Evolutionary conservation across 495 filamentous ascomycete genomes (phyloP), one percentile per base, ranked within the genome.

Genomic region (Amphirosellinia nigrospora): DNA sequence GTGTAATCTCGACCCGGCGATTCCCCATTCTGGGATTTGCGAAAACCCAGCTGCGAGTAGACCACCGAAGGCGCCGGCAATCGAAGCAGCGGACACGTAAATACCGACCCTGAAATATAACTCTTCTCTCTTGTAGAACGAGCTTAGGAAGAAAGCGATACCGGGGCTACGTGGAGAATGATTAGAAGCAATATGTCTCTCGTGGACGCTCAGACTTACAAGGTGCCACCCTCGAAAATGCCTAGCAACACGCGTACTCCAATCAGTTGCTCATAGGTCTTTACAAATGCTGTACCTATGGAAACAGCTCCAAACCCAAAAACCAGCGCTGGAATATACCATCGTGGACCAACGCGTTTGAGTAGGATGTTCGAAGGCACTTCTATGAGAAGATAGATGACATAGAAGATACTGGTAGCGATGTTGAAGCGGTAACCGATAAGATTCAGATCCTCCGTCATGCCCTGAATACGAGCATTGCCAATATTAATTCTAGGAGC

Each of bases 361-460:
- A 92, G 79, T 9, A 91, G 67, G 61, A 92, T 81, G 67, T 93
- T 92, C 70, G 84, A 87, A 3, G 89, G 89, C 11, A 91, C 83
- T 72, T 92, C 89, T 64, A 92, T 86, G 13, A 87, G 77, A 5
- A 87, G 79, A 73, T 93, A 94, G 41, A 90, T 83, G 73, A 94
- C 89, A 78, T 92, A 93, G 74, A 88, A 87, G 50, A 85, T 82
- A 70, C 83, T 86, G 32, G 89, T 86, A 2, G 85, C 81, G 82
- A 86, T 86, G 75, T 89, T 89, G 74, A 89, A 89, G 19, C 82
- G 79, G 55, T 83, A 72, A 39, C 84, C 83, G 36, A 71, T 74
- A 30, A 91, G 85, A 38, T 85, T 65, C 41, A 90, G 73, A 43
- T 89, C 87, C 4, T 78, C 73, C 64, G 79, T 81, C 74, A 90